Base-by-base conservation (phyloP, 441 rosid genomes). In the Eutrema salsugineum region DNA sequence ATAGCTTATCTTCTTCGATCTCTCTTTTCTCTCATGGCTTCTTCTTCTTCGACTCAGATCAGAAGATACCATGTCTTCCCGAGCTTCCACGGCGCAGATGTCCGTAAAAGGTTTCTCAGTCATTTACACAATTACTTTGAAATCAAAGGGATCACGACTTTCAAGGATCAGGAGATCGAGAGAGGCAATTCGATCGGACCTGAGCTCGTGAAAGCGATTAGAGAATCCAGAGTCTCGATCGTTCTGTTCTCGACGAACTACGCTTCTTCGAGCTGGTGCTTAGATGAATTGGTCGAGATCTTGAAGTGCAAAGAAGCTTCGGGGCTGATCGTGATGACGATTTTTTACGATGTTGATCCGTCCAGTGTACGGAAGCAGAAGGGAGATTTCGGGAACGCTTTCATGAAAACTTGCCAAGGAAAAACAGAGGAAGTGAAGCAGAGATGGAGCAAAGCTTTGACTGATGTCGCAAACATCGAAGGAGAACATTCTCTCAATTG, bases 251-350 rank as follows among this genome's bases (percentile, higher is more conserved):
- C 66, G 0, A 2, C 43, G 53, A 61, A 61, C 0, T 61, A 61
- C 0, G 71, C 77, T 35, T 64, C 65, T 47, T 73, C 77, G 0
- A 16, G 17, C 3, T 73, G 65, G 66, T 73, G 77, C 2, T 27
- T 62, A 28, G 38, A 43, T 6, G 66, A 61, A 16, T 5, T 61
- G 16, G 51, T 43, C 0, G 48, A 71, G 3, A 66, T 66, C 6
- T 5, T 66, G 0, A 49, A 35, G 0, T 49, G 22, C 11, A 24
- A 10, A 33, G 35, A 22, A 38, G 24, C 0, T n/a, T 0, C 0
- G 1, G 24, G 35, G 16, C 22, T 22, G 11, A 27, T 0, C 5
- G 28, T 67, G 71, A 54, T 54, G 14, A 1, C 67, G 0, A 11
- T 54, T 0, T 66, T 53, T 1, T 24, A 49, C 2, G 0, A 62